Percentiles rank a stretch among this genome's conserved stretches.
These are phyloP conservation scores for Aspergillus ochraceus DNA, from an alignment of 2,329 filamentous ascomycete genomes.

Conservation along the genomic window DNA sequence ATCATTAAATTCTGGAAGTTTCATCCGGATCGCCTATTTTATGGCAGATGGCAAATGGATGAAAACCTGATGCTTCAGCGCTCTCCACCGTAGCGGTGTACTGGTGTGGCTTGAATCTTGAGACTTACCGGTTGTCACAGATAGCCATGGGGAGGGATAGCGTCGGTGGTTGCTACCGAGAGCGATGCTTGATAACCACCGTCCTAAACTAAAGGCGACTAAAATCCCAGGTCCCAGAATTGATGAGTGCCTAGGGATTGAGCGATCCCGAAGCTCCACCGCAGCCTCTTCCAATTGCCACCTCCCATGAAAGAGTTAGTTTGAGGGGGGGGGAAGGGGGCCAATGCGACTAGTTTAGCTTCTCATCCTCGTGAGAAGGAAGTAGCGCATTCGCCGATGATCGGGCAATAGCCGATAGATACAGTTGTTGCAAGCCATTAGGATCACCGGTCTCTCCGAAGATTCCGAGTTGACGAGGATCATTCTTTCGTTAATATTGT, in stretches of 20 bases:
- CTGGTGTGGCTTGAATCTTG: background rate
- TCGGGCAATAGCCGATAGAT: background rate
- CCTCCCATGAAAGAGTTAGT: background rate
- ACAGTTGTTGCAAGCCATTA: background rate
- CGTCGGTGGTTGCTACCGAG: background rate
- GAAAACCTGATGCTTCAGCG: background rate
- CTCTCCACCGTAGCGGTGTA: background rate
- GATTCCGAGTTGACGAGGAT: background rate
- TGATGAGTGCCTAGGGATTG: background rate
- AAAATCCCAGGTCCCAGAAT: background rate
- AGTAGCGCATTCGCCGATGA: background rate
- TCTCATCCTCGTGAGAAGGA: background rate
- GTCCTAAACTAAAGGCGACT: background rate
- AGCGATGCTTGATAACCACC: background rate
- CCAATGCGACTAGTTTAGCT: background rate
- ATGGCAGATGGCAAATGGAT: background rate
- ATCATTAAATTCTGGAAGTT: constrained; percentile 10
- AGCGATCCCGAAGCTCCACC: background rate
- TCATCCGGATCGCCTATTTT: background rate
- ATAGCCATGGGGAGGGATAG: background rate
- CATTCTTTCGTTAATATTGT: background rate
- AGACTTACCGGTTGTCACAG: background rate
- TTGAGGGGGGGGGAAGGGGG: background rate
- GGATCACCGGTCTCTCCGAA: background rate
- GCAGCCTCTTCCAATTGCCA: background rate